These are phyloP conservation scores for Sclerotinia sclerotiorum DNA, from an alignment of 2,329 filamentous ascomycete genomes.

Conservation along the genomic window DNA sequence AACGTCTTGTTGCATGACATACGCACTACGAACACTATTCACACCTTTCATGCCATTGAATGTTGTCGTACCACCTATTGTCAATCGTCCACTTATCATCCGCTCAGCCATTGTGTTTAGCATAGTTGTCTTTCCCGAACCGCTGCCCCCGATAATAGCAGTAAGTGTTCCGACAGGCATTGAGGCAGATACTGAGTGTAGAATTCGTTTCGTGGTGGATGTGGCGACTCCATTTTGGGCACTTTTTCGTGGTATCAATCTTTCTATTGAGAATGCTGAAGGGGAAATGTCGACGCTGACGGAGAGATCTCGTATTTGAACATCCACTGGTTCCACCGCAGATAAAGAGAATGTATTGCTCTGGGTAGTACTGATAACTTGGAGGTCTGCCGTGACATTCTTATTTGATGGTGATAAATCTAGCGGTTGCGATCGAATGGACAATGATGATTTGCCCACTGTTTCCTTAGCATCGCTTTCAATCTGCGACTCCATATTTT, in stretches of 20 bases:
- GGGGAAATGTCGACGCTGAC: slow-evolving; percentile 61
- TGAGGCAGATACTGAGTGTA: slow-evolving; percentile 63
- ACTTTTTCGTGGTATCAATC: slow-evolving; percentile 40
- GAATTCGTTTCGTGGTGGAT: slow-evolving; percentile 50
- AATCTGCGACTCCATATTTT: not conserved
- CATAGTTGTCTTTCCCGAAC: slow-evolving; percentile 70
- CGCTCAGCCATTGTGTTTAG: slow-evolving; percentile 71
- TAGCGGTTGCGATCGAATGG: not conserved
- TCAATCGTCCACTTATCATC: slow-evolving; percentile 54
- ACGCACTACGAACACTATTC: slow-evolving; percentile 59
- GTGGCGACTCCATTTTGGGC: slow-evolving; percentile 40
- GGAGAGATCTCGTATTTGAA: slow-evolving; percentile 54
- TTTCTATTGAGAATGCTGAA: slow-evolving; percentile 48
- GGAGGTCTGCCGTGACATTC: slow-evolving; percentile 9
- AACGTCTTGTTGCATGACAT: slow-evolving; percentile 77
- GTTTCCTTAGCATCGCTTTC: not conserved
- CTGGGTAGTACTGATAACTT: slow-evolving; percentile 28
- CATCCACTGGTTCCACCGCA: slow-evolving; percentile 56
- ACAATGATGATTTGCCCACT: not conserved
- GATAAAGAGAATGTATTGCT: slow-evolving; percentile 40
- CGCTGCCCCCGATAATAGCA: slow-evolving; percentile 73
- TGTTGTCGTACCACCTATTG: slow-evolving; percentile 54
- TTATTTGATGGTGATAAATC: slow-evolving; percentile 1
- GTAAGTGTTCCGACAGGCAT: slow-evolving; percentile 67
- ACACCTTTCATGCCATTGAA: slow-evolving; percentile 62